These are phyloP conservation scores for Wickerhamomyces sp. DNA, from an alignment of 1,139 yeast genomes.

Conservation along the genomic window DNA sequence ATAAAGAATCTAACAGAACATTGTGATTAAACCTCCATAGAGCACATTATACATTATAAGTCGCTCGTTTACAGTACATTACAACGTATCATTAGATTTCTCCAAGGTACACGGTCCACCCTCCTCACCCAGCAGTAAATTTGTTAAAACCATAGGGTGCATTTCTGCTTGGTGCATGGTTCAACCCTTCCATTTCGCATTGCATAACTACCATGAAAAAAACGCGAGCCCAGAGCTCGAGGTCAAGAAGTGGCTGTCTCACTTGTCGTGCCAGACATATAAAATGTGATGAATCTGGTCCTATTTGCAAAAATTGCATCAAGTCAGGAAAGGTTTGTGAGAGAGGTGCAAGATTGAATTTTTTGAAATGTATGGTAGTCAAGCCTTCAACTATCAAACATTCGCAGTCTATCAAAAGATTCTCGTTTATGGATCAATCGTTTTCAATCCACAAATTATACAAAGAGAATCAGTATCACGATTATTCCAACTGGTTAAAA, in stretches of 20 bases:
- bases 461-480: slow-evolving; percentile 14
- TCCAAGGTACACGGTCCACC: too few relatives aligned
- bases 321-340: slow-evolving; percentile 33
- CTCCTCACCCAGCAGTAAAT: too few relatives aligned
- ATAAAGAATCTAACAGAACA: not conserved
- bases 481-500: slow-evolving; percentile 16
- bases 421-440: slow-evolving; percentile 20
- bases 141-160: too few relatives aligned
- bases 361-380: slow-evolving; percentile 12
- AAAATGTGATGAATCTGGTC: slow-evolving; percentile 41
- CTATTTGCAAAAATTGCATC: slow-evolving; percentile 37
- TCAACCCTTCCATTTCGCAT: too few relatives aligned
- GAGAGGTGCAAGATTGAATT: slow-evolving; percentile 16
- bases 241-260: slow-evolving; percentile 41
- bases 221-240: slow-evolving; percentile 4
- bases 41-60: too few relatives aligned
- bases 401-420: slow-evolving; percentile 2
- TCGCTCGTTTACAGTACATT: too few relatives aligned
- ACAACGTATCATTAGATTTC: too few relatives aligned
- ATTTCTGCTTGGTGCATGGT: too few relatives aligned
- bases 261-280: slow-evolving; percentile 45
- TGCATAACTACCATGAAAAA: not conserved
- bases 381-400: slow-evolving; percentile 1
- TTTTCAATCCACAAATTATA: slow-evolving; percentile 15
- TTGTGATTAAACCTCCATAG: too few relatives aligned